These are phyloP conservation scores for Globisporangium irregulare DNA, from an alignment of 352 stramenopile species.

Conservation along the genomic window DNA sequence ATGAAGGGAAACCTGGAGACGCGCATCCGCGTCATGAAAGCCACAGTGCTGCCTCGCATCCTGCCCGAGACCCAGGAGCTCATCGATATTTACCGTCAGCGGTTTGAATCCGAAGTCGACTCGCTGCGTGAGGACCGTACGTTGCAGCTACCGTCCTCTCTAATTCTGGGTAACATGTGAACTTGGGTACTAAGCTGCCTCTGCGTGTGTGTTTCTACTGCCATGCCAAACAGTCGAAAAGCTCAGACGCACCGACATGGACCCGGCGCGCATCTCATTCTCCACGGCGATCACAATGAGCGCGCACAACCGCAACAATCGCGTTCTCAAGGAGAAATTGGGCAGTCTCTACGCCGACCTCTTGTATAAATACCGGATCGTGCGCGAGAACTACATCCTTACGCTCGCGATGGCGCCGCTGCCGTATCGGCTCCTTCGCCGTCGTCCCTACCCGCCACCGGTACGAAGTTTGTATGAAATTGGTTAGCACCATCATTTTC, in stretches of 20 bases:
- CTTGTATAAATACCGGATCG: slow-evolving; percentile 31
- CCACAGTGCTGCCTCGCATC: slow-evolving; percentile 61
- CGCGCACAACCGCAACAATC: slow-evolving; percentile 68
- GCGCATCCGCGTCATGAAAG: slow-evolving; percentile 54
- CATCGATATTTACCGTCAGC: slow-evolving; percentile 44
- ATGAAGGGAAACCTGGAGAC: slow-evolving; percentile 28
- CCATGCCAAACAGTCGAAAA: slow-evolving; percentile 21
- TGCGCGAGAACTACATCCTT: slow-evolving; percentile 38
- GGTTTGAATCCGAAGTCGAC: slow-evolving; percentile 42
- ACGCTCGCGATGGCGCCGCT: slow-evolving; percentile 49
- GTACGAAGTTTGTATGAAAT: slow-evolving; percentile 1
- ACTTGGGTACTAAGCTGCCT: background rate
- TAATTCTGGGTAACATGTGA: background rate
- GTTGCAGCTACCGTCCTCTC: slow-evolving; percentile 5
- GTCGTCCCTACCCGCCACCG: slow-evolving; percentile 3
- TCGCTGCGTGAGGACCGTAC: slow-evolving; percentile 34
- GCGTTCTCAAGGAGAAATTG: slow-evolving; percentile 49
- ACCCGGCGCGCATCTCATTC: slow-evolving; percentile 51
- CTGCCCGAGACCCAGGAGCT: slow-evolving; percentile 47
- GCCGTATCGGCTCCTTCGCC: slow-evolving; percentile 23
- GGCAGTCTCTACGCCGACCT: slow-evolving; percentile 52
- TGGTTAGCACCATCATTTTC: background rate
- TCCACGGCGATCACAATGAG: slow-evolving; percentile 60
- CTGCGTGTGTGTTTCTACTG: background rate
- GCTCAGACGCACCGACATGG: slow-evolving; percentile 37